Evolutionary conservation across 169 alveolate genomes (phyloP), one percentile per base, ranked within the genome.

Genomic region (Plasmodium inui): DNA sequence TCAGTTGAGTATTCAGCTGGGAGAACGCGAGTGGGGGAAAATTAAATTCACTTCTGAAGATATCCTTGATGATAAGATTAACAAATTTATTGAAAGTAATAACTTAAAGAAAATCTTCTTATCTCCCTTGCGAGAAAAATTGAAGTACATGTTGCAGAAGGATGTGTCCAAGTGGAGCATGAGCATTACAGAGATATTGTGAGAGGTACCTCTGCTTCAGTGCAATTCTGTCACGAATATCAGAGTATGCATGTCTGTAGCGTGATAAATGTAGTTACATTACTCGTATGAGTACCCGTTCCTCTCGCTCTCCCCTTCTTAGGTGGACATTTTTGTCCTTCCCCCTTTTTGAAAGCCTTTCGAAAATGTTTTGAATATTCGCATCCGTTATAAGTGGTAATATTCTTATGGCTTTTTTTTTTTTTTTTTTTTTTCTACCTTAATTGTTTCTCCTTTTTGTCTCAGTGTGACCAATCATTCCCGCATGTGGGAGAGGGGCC

Each of bases 1-100:
- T 72, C 61, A 82, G 32, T 82, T 91, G 76, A 91, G 74, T 71
- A 53, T 91, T 50, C 95, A 91, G 84, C 70, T 91, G 3, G 84
- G 57, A 30, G 95, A 91, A 19, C 55, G 46, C 10, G 76, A 44
- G 14, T 91, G 95, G 91, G 55, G 41, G 28, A 19, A 55, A 32
- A 82, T 82, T 82, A 55, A 46, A 30, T 91, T 91, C 83, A 57
- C 88, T 8, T 28, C 30, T 61, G 89, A 80, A 5, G 94, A 89
- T 61, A n/a, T 41, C 32, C 53, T 89, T 41, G 90, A 89, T 80
- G 94, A 89, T 9, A 89, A 80, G 61, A 61, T 81, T 26, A 80
- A 30, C 17, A 41, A 34, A 8, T 78, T 89, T 32, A 89, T 89
- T 79, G 82, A 50, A 17, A 67, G 72, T 70, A 61, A 89, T 70